Evolutionary conservation across 768 basidiomycete genomes (phyloP).

Genomic region (Lentinula lateritia): DNA sequence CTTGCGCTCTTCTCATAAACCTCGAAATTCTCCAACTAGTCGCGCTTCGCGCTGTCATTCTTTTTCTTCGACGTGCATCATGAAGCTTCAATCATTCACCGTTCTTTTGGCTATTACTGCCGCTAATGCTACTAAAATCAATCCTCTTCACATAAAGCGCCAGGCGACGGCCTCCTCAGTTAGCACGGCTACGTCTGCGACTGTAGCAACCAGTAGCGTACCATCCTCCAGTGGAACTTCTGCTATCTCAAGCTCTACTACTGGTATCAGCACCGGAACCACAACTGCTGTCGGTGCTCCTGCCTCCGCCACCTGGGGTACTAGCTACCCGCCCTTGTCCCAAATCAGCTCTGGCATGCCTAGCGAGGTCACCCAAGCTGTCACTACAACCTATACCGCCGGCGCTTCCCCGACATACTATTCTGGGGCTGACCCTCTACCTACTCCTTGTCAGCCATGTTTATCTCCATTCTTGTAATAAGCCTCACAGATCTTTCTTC

Average conservation of each 20-base stretch:
- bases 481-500: background rate
- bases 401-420: conserved; percentile 56
- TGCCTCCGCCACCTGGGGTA: conserved; percentile 7
- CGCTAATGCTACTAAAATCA: conserved; percentile 27
- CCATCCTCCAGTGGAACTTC: conserved; percentile 9
- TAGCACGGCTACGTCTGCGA: conserved; percentile 9
- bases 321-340: conserved; percentile 46
- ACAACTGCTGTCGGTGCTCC: conserved; percentile 10
- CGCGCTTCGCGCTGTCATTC: conserved; percentile 12
- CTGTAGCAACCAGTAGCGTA: conserved; percentile 9
- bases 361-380: conserved; percentile 38
- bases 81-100: conserved; percentile 40
- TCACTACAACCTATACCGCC: conserved; percentile 47
- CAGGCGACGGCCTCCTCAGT: conserved; percentile 28
- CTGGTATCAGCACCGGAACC: background rate
- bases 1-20: background rate
- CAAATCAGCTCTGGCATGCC: conserved; percentile 63
- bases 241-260: conserved; percentile 10
- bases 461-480: conserved; percentile 2
- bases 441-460: conserved; percentile 48
- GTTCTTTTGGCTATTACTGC: conserved; percentile 39
- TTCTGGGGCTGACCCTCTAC: conserved; percentile 61
- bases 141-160: conserved; percentile 32
- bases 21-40: conserved; percentile 9
- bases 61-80: conserved; percentile 21